Evolutionary conservation across 2,329 filamentous ascomycete species (phyloP).

Genomic region (Davidsoniella eucalypti): DNA sequence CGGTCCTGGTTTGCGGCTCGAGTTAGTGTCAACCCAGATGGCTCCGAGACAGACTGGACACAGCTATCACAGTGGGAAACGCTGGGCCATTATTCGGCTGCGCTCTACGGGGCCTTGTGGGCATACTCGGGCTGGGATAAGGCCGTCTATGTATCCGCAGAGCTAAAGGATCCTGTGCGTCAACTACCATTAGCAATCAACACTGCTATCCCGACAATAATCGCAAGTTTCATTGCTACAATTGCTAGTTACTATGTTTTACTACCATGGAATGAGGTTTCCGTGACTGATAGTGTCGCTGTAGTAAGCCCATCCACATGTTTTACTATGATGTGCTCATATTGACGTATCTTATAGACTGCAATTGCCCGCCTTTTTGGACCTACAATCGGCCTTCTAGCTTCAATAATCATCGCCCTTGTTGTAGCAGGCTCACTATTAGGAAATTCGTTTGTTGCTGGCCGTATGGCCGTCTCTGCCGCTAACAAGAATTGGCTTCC

Average conservation of each 20-base stretch:
- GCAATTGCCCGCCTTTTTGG: slow-evolving; percentile 39
- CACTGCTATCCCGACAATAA: slow-evolving; percentile 40
- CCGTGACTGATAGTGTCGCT: slow-evolving; percentile 43
- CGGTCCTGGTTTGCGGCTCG: slow-evolving; percentile 39
- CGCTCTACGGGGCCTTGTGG: slow-evolving; percentile 46
- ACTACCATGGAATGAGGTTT: slow-evolving; percentile 41
- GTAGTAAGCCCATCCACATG: slow-evolving; percentile 29
- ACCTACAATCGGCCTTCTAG: slow-evolving; percentile 32
- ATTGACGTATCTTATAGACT: slow-evolving; percentile 23
- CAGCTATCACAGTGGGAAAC: slow-evolving; percentile 37
- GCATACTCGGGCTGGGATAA: slow-evolving; percentile 53
- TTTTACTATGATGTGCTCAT: not conserved
- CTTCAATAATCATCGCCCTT: slow-evolving; percentile 40
- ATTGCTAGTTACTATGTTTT: slow-evolving; percentile 48
- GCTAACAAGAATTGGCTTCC: slow-evolving; percentile 37
- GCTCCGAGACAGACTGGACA: slow-evolving; percentile 31
- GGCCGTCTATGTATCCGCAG: slow-evolving; percentile 38
- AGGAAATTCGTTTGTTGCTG: slow-evolving; percentile 45
- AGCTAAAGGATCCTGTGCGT: slow-evolving; percentile 32
- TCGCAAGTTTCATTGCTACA: slow-evolving; percentile 40
- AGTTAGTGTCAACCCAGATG: slow-evolving; percentile 32
- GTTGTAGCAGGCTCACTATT: slow-evolving; percentile 46
- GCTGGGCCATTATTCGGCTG: slow-evolving; percentile 42
- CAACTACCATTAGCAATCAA: slow-evolving; percentile 47
- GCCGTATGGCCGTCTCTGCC: slow-evolving; percentile 44